phyloP scores from a whole-genome alignment of 352 stramenopile genomes.

The Phytopythium ostracodes region DNA sequence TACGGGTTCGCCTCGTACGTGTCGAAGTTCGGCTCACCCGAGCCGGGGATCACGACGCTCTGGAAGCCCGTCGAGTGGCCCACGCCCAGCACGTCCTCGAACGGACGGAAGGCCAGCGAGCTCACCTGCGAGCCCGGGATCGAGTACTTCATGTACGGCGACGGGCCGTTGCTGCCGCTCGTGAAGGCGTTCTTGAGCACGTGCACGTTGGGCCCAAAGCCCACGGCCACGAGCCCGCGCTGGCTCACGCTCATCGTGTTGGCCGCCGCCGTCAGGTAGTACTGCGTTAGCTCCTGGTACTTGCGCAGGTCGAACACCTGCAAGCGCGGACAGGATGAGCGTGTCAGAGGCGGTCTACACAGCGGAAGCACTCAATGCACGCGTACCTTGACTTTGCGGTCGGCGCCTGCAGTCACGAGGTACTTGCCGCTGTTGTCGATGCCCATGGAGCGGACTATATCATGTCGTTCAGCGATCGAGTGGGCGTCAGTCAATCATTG shows the following conservation, averaged over 20 bases:
- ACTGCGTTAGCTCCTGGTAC: conserved; percentile 94
- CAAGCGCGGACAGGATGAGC: not conserved
- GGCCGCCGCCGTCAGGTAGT: conserved; percentile 85
- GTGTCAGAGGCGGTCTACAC: not conserved
- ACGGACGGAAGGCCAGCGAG: conserved; percentile 95
- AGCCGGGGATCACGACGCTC: conserved; percentile 93
- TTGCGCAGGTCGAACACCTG: conserved; percentile 96
- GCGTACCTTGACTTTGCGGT: conserved; percentile 90
- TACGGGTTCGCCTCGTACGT: conserved; percentile 98
- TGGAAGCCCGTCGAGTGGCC: conserved; percentile 87
- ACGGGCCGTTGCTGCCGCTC: conserved; percentile 45
- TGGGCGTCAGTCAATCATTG: not conserved
- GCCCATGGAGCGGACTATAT: conserved; percentile 83
- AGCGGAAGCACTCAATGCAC: not conserved
- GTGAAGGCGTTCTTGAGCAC: conserved; percentile 91
- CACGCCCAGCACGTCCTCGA: conserved; percentile 97
- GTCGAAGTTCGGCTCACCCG: conserved; percentile 98
- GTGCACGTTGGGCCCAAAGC: conserved; percentile 90
- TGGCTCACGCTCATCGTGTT: conserved; percentile 95
- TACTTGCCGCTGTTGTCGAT: conserved; percentile 93
- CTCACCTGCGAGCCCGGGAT: conserved; percentile 82
- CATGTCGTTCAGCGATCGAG: conserved; percentile 1
- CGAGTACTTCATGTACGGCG: conserved; percentile 90
- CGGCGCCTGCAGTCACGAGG: conserved; percentile 94
- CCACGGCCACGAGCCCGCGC: conserved; percentile 92